A percentile compares a stretch with the other conserved stretches of the same genome.
Evolutionary conservation across 441 rosid species (phyloP).

Genomic region (Omphalea diandra): DNA sequence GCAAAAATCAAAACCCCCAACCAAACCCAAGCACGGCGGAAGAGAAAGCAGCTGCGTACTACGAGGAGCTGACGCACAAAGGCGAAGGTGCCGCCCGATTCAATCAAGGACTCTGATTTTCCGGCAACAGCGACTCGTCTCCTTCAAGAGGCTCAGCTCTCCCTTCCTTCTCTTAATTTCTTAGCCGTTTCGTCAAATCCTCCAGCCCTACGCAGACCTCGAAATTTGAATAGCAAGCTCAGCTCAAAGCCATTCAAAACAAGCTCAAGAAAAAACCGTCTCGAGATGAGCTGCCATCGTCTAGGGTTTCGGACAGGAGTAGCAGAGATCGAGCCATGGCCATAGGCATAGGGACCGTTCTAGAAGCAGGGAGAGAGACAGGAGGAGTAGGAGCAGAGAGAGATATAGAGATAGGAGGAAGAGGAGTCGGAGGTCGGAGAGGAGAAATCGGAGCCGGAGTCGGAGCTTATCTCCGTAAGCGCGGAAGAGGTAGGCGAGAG

Average conservation of each 20-base stretch:
- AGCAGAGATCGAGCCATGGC: slow-evolving; percentile 24
- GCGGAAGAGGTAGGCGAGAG: slow-evolving; percentile 39
- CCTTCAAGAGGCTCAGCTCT: slow-evolving; percentile 54
- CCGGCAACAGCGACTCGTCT: slow-evolving; percentile 35
- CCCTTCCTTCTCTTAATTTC: slow-evolving; percentile 57
- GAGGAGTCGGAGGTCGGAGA: slow-evolving; percentile 28
- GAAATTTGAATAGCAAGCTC: slow-evolving; percentile 52
- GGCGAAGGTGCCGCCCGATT: slow-evolving; percentile 97
- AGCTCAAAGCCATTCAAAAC: slow-evolving; percentile 61
- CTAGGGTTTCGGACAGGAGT: slow-evolving; percentile 40
- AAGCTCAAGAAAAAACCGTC: slow-evolving; percentile 72
- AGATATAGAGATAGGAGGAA: slow-evolving; percentile 27
- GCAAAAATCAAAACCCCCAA: slow-evolving; percentile 24
- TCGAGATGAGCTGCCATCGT: slow-evolving; percentile 25
- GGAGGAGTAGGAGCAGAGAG: slow-evolving; percentile 7
- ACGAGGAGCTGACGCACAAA: slow-evolving; percentile 81
- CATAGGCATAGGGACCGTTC: slow-evolving; percentile 45
- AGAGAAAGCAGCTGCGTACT: slow-evolving; percentile 90
- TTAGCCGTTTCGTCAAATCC: slow-evolving; percentile 64
- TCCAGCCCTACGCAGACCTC: slow-evolving; percentile 53
- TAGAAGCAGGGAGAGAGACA: slow-evolving; percentile 44
- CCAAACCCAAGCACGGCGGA: slow-evolving; percentile 56
- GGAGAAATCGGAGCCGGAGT: slow-evolving; percentile 30
- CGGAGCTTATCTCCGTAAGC: slow-evolving; percentile 29
- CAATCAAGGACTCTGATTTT: slow-evolving; percentile 94